phyloP scores from a whole-genome alignment of 306 rosid genomes.

The Corylus heterophylla region DNA sequence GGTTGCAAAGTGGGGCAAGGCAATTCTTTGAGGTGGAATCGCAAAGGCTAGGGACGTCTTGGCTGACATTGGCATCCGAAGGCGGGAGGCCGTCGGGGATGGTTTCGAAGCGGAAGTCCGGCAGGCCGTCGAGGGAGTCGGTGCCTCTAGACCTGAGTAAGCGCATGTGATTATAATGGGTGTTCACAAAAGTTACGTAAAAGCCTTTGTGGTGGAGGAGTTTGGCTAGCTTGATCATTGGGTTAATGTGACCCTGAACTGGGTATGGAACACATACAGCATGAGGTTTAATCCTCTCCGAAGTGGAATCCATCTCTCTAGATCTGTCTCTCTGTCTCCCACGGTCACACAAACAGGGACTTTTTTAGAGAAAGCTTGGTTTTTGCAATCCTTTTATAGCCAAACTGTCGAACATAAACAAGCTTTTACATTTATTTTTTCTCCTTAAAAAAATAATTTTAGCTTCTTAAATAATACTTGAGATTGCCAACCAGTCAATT shows the following conservation, averaged over 20 bases:
- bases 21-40: constrained; percentile 7
- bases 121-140: constrained; percentile 11
- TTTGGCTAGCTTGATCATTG: constrained; percentile 16
- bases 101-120: constrained; percentile 4
- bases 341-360: too few relatives aligned
- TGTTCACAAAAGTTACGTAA: constrained; percentile 14
- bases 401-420: too few relatives aligned
- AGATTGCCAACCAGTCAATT: too few relatives aligned
- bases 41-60: constrained; percentile 1
- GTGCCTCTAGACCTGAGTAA: constrained; percentile 17
- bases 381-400: too few relatives aligned
- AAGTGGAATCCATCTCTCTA: background rate
- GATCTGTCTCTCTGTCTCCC: background rate
- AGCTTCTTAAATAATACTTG: too few relatives aligned
- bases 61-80: constrained; percentile 20
- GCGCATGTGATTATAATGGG: constrained; percentile 5
- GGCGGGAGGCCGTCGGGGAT: constrained; percentile 22
- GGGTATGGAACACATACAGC: constrained; percentile 18
- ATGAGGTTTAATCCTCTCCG: background rate
- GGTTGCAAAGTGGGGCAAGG: background rate
- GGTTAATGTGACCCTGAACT: constrained; percentile 14
- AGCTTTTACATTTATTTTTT: too few relatives aligned
- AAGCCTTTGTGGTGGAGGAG: constrained; percentile 24
- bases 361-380: too few relatives aligned
- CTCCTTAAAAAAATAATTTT: too few relatives aligned